Evolutionary conservation across 306 rosid genomes (phyloP).

Genomic region (Quercus engelmannii): DNA sequence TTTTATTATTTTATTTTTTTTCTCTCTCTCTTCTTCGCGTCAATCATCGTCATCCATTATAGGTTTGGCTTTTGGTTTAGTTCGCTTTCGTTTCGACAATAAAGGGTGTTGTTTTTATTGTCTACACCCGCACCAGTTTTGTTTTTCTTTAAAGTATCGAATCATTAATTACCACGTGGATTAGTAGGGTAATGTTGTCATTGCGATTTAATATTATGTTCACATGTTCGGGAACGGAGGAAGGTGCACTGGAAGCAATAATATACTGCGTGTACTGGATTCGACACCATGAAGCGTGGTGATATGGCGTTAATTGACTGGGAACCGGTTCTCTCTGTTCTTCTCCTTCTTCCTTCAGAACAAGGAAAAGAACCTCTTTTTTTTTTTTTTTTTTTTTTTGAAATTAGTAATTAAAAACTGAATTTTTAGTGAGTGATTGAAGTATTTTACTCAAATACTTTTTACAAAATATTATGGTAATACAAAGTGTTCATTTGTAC

Average conservation of each 20-base stretch:
- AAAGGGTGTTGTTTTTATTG: neutral
- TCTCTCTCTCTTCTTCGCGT: neutral
- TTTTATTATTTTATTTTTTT: neutral
- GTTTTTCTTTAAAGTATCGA: too few relatives aligned
- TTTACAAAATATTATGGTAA: too few relatives aligned
- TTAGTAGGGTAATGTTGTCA: neutral
- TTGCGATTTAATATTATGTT: too few relatives aligned
- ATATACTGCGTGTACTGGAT: neutral
- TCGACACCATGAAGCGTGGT: neutral
- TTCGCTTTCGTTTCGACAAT: neutral
- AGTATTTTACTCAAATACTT: too few relatives aligned
- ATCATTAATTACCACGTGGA: neutral
- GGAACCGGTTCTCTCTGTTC: neutral
- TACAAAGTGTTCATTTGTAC: too few relatives aligned
- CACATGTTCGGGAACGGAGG: too few relatives aligned
- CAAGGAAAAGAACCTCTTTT: too few relatives aligned
- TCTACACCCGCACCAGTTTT: too few relatives aligned
- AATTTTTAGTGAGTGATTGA: neutral
- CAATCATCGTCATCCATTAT: constrained; percentile 4
- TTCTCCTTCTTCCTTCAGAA: too few relatives aligned
- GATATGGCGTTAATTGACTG: neutral
- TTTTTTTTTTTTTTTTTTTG: too few relatives aligned
- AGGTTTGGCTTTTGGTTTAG: too few relatives aligned
- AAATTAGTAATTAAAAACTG: neutral
- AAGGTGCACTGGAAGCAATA: neutral